A percentile compares a stretch with the other conserved stretches of the same genome.
phyloP scores from a whole-genome alignment of 1,284 basidiomycete genomes.

The Cryptococcus sp. region DNA sequence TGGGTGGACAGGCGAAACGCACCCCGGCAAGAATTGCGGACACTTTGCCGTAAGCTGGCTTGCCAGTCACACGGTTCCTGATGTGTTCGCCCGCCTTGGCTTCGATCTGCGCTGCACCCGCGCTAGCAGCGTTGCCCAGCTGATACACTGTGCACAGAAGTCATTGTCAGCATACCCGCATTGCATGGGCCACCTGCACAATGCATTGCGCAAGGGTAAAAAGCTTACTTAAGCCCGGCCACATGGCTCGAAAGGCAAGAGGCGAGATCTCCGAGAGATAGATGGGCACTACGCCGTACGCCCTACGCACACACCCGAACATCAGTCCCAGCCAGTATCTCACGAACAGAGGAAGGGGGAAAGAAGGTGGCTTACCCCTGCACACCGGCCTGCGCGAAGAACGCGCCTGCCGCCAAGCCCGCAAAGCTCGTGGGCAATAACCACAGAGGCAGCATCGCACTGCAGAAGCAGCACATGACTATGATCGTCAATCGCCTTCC shows the following conservation, averaged over 20 bases:
- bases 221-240: slow-evolving; percentile 7
- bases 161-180: slow-evolving; percentile 44
- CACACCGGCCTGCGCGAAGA: slow-evolving; percentile 75
- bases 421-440: slow-evolving; percentile 62
- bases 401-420: slow-evolving; percentile 22
- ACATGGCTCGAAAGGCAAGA: slow-evolving; percentile 37
- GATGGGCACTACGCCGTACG: slow-evolving; percentile 46
- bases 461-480: slow-evolving; percentile 60
- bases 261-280: slow-evolving; percentile 82
- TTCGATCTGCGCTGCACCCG: slow-evolving; percentile 86
- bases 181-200: no score
- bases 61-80: slow-evolving; percentile 46
- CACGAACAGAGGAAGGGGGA: no score
- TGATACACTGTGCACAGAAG: slow-evolving; percentile 69
- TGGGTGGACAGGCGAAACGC: slow-evolving; percentile 32
- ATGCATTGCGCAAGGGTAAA: not conserved
- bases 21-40: slow-evolving; percentile 78
- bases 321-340: no score
- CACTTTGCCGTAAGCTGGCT: slow-evolving; percentile 77
- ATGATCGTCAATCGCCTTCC: slow-evolving; percentile 64
- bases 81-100: slow-evolving; percentile 60
- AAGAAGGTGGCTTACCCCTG: slow-evolving; percentile 63
- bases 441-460: slow-evolving; percentile 63
- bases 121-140: slow-evolving; percentile 68
- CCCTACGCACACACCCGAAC: slow-evolving; percentile 33